These are phyloP conservation scores for Lepiota brunneoincarnata DNA, from an alignment of 768 basidiomycete genomes.

Conservation along the genomic window DNA sequence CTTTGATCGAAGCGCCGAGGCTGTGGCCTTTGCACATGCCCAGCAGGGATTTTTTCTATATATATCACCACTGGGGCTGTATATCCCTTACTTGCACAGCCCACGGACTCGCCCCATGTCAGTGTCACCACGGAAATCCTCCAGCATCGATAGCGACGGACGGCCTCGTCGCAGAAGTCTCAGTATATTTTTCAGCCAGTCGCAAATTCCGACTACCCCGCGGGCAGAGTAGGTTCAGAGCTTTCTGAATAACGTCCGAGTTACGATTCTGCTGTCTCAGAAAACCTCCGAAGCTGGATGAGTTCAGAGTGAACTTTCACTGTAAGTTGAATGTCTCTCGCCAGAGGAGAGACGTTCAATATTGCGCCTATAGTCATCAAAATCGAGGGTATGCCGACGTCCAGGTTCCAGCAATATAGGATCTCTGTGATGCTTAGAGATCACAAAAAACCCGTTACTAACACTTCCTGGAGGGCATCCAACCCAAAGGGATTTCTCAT, in stretches of 20 bases:
- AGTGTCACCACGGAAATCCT: not conserved
- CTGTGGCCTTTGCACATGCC: not conserved
- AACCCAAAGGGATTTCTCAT: not conserved
- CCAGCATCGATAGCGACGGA: not conserved
- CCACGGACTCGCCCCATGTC: conserved; percentile 5
- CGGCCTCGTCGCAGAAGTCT: conserved; percentile 1
- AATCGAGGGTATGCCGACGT: not conserved
- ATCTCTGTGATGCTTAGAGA: not conserved
- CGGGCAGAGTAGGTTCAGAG: not conserved
- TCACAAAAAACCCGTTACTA: not conserved
- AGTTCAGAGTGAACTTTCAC: not conserved
- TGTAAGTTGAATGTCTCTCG: not conserved
- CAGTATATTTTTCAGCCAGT: not conserved
- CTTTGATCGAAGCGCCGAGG: not conserved
- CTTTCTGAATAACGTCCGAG: not conserved
- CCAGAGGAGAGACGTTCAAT: not conserved
- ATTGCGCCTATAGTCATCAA: not conserved
- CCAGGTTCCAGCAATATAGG: conserved; percentile 1
- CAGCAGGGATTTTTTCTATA: not conserved
- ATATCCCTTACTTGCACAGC: conserved; percentile 10
- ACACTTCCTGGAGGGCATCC: conserved; percentile 1
- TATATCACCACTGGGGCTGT: not conserved
- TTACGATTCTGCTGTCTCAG: not conserved
- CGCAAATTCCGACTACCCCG: not conserved
- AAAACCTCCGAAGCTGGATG: not conserved